Conservation (phyloP, 148 eudicot species). For the Bassia scoparia region DNA sequence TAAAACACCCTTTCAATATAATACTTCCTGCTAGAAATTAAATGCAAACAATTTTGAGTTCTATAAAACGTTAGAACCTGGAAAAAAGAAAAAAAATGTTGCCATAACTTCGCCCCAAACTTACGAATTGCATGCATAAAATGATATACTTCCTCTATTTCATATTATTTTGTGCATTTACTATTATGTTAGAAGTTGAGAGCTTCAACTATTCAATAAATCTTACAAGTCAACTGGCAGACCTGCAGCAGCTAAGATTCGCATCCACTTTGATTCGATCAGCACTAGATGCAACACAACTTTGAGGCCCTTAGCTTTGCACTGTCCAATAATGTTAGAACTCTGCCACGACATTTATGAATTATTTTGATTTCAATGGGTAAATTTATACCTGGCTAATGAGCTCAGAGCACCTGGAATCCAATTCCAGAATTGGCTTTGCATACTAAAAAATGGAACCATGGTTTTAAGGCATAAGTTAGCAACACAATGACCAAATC, state of each 20-base stretch:
- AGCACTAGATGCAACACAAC: constrained; percentile 99
- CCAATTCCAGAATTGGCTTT: constrained; percentile 92
- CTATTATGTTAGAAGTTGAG: not conserved
- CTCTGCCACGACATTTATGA: not conserved
- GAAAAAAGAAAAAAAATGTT: too few relatives aligned
- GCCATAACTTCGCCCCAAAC: too few relatives aligned
- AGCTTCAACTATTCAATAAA: constrained; percentile 2
- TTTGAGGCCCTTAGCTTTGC: constrained; percentile 87
- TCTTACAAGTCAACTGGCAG: constrained; percentile 72
- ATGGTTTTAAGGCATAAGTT: constrained; percentile 6
- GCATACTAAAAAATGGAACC: constrained; percentile 57
- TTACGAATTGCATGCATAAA: not conserved
- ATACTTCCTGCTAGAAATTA: too few relatives aligned
- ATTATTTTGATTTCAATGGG: not conserved
- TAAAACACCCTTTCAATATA: not conserved
- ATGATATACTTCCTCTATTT: too few relatives aligned
- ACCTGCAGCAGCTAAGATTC: constrained; percentile 90
- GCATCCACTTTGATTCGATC: constrained; percentile 97
- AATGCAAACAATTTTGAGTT: too few relatives aligned
- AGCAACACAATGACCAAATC: constrained; percentile 10
- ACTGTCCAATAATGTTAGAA: constrained; percentile 45
- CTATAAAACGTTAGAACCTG: too few relatives aligned
- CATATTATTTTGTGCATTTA: too few relatives aligned
- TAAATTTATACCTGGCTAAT: constrained; percentile 55
- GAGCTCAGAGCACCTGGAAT: constrained; percentile 88